phyloP scores from a whole-genome alignment of 2,329 filamentous ascomycete species.

The Purpureocillium takamizusanense region DNA sequence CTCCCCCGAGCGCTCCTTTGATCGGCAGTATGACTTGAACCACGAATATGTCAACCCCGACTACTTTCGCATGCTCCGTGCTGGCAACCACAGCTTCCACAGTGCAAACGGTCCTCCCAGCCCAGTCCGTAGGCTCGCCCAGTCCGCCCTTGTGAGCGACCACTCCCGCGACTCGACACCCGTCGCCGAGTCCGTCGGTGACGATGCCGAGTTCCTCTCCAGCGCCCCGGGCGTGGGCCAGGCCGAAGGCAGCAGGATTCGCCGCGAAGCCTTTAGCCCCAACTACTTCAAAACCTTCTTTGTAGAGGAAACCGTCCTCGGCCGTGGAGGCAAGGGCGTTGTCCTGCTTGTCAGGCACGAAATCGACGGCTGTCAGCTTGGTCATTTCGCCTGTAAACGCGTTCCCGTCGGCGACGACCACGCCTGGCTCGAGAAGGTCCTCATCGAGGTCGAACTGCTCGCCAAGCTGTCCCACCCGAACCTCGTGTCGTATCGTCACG shows the following conservation, averaged over 20 bases:
- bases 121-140: constrained; percentile 44
- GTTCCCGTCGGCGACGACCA: constrained; percentile 94
- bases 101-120: constrained; percentile 37
- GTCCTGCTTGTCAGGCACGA: constrained; percentile 90
- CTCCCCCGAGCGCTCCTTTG: constrained; percentile 41
- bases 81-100: constrained; percentile 36
- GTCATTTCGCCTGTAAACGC: constrained; percentile 92
- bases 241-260: constrained; percentile 59
- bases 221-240: constrained; percentile 40
- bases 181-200: constrained; percentile 13
- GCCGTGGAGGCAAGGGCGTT: constrained; percentile 86
- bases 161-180: constrained; percentile 8
- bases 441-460: constrained; percentile 87
- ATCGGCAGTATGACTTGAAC: constrained; percentile 26
- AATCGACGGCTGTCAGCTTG: constrained; percentile 79
- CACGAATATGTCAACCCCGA: constrained; percentile 75
- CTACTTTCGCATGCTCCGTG: constrained; percentile 89
- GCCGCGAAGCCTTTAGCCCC: constrained; percentile 77
- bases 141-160: constrained; percentile 26
- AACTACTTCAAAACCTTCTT: constrained; percentile 94
- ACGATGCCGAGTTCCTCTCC: constrained; percentile 40
- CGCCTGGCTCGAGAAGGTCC: constrained; percentile 85
- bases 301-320: constrained; percentile 76
- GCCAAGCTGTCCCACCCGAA: constrained; percentile 91
- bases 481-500: constrained; percentile 90